Evolutionary conservation across 345 rosid species (phyloP).

Genomic region (Sonneratia alba): DNA sequence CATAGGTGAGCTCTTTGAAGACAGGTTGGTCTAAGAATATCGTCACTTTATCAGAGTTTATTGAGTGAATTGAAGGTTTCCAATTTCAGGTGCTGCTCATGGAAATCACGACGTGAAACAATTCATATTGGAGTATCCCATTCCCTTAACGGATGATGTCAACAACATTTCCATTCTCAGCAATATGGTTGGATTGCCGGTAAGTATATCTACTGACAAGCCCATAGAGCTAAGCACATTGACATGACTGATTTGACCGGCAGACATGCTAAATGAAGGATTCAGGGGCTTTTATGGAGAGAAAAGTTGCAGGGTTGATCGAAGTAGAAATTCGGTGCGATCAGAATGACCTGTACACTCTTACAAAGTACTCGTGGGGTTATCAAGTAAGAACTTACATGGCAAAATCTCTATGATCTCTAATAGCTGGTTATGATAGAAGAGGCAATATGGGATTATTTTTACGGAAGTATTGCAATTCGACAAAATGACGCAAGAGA

Average conservation of each 20-base stretch:
- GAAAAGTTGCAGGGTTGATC: slow-evolving; percentile 36
- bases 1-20: slow-evolving; percentile 16
- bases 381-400: slow-evolving; percentile 42
- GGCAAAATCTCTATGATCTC: not conserved
- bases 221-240: not conserved
- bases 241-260: not conserved
- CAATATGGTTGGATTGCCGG: slow-evolving; percentile 88
- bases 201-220: slow-evolving; percentile 10
- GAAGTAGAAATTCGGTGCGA: slow-evolving; percentile 33
- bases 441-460: not conserved
- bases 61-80: not conserved
- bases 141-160: slow-evolving; percentile 30
- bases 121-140: slow-evolving; percentile 35
- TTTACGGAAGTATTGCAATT: too few species aligned
- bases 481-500: too few species aligned
- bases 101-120: slow-evolving; percentile 48
- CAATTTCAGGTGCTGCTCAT: slow-evolving; percentile 50
- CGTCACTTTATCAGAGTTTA: not conserved
- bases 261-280: slow-evolving; percentile 32
- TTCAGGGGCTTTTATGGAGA: slow-evolving; percentile 73
- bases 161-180: slow-evolving; percentile 72
- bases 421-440: not conserved
- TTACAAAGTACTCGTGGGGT: slow-evolving; percentile 53
- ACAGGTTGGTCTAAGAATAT: not conserved
- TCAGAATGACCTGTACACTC: slow-evolving; percentile 21